A percentile compares a stretch with the other conserved stretches of the same genome.
These are phyloP conservation scores for Grigorovia jiainica DNA, from an alignment of 805 yeast genomes.

Conservation along the genomic window DNA sequence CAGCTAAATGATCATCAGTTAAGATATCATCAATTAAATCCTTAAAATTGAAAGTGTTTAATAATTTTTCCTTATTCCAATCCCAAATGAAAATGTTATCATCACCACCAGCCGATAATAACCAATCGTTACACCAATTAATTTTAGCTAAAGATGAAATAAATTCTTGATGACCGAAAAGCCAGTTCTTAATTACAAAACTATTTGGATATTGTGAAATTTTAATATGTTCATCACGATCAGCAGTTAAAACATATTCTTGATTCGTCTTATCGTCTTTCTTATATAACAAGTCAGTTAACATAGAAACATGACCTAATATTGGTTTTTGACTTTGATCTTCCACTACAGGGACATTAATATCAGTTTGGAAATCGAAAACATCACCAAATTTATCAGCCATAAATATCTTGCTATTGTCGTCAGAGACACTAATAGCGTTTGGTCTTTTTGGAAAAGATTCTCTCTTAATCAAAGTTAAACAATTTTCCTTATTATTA, in stretches of 20 bases:
- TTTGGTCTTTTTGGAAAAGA: constrained; percentile 89
- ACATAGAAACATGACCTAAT: constrained; percentile 94
- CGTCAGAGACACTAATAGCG: constrained; percentile 52
- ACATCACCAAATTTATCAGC: constrained; percentile 98
- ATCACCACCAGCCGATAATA: constrained; percentile 92
- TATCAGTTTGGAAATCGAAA: constrained; percentile 44
- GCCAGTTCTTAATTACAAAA: constrained; percentile 68
- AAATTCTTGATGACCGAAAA: constrained; percentile 81
- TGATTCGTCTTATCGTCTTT: constrained; percentile 27
- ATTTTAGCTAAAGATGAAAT: constrained; percentile 59
- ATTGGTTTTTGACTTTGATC: constrained; percentile 54
- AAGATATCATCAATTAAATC: constrained; percentile 36
- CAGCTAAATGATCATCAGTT: constrained; percentile 50
- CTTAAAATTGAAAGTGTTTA: constrained; percentile 42
- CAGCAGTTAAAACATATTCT: constrained; percentile 60
- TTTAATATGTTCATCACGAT: constrained; percentile 93
- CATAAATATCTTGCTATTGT: constrained; percentile 45
- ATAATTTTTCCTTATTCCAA: constrained; percentile 49
- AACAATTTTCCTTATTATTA: constrained; percentile 29
- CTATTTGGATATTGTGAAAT: constrained; percentile 72
- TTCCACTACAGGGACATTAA: constrained; percentile 25
- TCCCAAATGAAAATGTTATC: constrained; percentile 65
- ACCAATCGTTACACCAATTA: constrained; percentile 35
- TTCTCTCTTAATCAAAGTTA: constrained; percentile 55
- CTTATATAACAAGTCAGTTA: constrained; percentile 52